Percentiles rank a stretch among this genome's conserved stretches.
Evolutionary conservation across 257 asterid species (phyloP).

Genomic region (Jacaranda copaia): DNA sequence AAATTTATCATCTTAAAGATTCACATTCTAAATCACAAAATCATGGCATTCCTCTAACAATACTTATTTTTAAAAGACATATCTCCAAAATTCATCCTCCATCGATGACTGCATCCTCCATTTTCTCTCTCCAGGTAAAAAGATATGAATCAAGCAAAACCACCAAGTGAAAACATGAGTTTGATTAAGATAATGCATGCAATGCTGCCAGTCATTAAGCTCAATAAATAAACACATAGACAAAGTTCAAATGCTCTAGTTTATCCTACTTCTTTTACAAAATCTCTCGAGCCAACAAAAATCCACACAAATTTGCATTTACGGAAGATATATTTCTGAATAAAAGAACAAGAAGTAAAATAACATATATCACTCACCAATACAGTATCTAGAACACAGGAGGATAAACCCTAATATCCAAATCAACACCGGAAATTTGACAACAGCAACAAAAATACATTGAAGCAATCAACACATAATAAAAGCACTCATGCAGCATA

Average conservation of each 20-base stretch:
- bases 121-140: background rate
- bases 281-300: background rate
- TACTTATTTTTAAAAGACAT: too few species aligned
- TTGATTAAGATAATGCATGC: too few species aligned
- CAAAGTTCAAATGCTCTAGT: background rate
- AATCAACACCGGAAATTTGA: too few species aligned
- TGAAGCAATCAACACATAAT: too few species aligned
- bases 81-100: background rate
- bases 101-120: background rate
- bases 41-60: too few species aligned
- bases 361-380: background rate
- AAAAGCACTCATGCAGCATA: background rate
- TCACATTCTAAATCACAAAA: too few species aligned
- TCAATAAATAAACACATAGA: too few species aligned
- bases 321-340: background rate
- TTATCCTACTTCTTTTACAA: background rate
- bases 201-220: too few species aligned
- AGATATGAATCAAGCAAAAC: background rate
- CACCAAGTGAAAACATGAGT: background rate
- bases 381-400: background rate
- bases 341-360: too few species aligned
- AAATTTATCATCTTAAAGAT: too few species aligned
- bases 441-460: too few species aligned
- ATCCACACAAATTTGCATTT: background rate
- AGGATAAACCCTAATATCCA: background rate